Evolutionary conservation across 1,139 yeast genomes (phyloP).

Genomic region (Debaryomyces psychrophilus): DNA sequence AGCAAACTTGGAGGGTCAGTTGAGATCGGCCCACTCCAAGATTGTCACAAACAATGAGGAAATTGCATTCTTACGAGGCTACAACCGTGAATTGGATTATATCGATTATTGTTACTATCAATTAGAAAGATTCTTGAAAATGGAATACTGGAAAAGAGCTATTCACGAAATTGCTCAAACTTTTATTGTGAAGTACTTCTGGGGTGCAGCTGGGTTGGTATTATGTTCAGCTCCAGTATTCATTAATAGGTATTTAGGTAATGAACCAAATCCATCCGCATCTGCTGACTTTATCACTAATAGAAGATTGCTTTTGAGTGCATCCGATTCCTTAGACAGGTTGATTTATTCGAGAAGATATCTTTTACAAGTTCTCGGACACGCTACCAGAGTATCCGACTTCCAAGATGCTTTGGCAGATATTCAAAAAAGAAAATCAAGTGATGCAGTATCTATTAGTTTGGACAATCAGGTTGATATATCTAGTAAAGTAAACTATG

Average conservation of each 20-base stretch:
- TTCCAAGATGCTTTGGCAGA: constrained; percentile 67
- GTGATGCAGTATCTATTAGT: constrained; percentile 19
- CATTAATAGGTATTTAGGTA: constrained; percentile 59
- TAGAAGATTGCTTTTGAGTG: constrained; percentile 79
- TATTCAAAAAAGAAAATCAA: constrained; percentile 40
- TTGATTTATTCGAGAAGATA: constrained; percentile 84
- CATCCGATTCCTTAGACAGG: constrained; percentile 88
- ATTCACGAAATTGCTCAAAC: constrained; percentile 77
- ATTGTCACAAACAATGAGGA: constrained; percentile 82
- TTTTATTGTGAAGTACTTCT: constrained; percentile 85
- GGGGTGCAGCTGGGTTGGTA: constrained; percentile 94
- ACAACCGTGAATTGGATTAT: constrained; percentile 73
- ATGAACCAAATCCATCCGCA: constrained; percentile 52
- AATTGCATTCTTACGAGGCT: constrained; percentile 84
- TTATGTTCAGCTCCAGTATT: constrained; percentile 91
- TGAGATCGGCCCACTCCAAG: constrained; percentile 80
- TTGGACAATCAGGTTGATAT: neutral
- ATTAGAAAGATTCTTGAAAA: constrained; percentile 74
- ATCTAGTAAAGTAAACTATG: constrained; percentile 33
- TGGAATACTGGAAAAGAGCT: constrained; percentile 77
- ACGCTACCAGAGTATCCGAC: constrained; percentile 73
- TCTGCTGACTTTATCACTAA: constrained; percentile 88
- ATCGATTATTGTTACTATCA: constrained; percentile 83
- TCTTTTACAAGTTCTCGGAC: constrained; percentile 83
- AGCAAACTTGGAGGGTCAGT: constrained; percentile 83